These are phyloP conservation scores for Arthrobotrys sinensis DNA, from an alignment of 2,329 filamentous ascomycete species.

Conservation along the genomic window DNA sequence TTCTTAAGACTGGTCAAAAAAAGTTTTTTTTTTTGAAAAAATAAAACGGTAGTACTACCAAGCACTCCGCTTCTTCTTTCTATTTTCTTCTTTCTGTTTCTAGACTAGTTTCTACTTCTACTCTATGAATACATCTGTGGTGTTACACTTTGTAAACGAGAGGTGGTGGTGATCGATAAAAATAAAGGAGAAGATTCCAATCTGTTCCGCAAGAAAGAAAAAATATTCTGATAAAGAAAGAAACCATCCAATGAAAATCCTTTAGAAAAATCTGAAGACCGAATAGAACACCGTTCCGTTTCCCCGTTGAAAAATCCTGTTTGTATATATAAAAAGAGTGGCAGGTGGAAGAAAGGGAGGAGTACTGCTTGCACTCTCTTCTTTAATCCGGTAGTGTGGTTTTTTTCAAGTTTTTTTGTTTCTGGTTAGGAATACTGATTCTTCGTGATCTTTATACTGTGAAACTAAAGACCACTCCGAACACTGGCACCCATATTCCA, in stretches of 20 bases:
- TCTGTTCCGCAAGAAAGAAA: constrained; percentile 39
- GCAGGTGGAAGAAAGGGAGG: constrained; percentile 9
- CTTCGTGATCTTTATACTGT: constrained; percentile 49
- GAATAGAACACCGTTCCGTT: constrained; percentile 44
- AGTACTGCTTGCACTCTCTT: neutral
- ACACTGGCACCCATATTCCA: constrained; percentile 14
- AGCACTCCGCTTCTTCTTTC: constrained; percentile 8
- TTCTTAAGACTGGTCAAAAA: constrained; percentile 5
- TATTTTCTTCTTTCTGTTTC: constrained; percentile 31
- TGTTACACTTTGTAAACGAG: constrained; percentile 52
- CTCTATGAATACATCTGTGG: constrained; percentile 60
- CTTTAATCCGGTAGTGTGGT: neutral
- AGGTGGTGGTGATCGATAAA: constrained; percentile 18
- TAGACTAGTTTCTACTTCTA: constrained; percentile 50
- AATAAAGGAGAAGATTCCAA: constrained; percentile 21
- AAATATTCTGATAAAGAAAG: constrained; percentile 16
- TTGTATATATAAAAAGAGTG: constrained; percentile 27
- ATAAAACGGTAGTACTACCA: constrained; percentile 6
- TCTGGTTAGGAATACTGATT: neutral
- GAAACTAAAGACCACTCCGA: constrained; percentile 38
- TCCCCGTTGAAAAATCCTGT: constrained; percentile 29
- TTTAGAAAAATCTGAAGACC: constrained; percentile 1
- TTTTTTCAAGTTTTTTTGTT: constrained; percentile 59
- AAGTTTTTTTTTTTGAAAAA: constrained; percentile 24
- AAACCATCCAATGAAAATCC: constrained; percentile 22